Evolutionary conservation across 768 basidiomycete genomes (phyloP).

Genomic region (Pleurotus tuber-regium): DNA sequence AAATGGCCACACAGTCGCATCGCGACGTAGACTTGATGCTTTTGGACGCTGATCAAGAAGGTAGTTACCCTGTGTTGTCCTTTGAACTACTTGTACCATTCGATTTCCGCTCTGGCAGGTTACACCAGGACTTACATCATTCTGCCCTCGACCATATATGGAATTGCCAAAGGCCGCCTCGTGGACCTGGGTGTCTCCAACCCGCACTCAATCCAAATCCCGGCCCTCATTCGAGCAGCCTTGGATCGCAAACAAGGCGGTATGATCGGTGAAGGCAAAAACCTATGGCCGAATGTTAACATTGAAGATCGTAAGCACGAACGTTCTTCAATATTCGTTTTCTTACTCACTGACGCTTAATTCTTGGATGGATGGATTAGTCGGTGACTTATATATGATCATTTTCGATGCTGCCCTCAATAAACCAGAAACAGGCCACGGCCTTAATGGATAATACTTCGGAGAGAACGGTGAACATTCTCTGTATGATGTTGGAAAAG

Average conservation of each 20-base stretch:
- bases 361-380: conserved; percentile 28
- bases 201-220: conserved; percentile 48
- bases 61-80: conserved; percentile 20
- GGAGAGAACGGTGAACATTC: conserved; percentile 47
- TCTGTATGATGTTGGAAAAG: conserved; percentile 32
- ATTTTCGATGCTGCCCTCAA: conserved; percentile 37
- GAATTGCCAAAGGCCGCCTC: conserved; percentile 42
- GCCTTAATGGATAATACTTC: conserved; percentile 46
- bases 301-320: conserved; percentile 44
- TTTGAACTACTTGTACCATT: background rate
- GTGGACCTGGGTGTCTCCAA: conserved; percentile 51
- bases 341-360: background rate
- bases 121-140: conserved; percentile 53
- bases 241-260: conserved; percentile 45
- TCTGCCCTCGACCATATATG: conserved; percentile 53
- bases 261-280: conserved; percentile 50
- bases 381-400: conserved; percentile 39
- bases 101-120: conserved; percentile 23
- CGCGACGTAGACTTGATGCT: conserved; percentile 48
- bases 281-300: conserved; percentile 54
- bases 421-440: conserved; percentile 35
- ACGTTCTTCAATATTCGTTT: background rate
- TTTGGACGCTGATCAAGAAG: conserved; percentile 46
- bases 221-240: conserved; percentile 36
- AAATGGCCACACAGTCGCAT: conserved; percentile 45